Evolutionary conservation across 192 early-diverging fungal genomes (phyloP).

Genomic region (Pecoramyces ruminantium): DNA sequence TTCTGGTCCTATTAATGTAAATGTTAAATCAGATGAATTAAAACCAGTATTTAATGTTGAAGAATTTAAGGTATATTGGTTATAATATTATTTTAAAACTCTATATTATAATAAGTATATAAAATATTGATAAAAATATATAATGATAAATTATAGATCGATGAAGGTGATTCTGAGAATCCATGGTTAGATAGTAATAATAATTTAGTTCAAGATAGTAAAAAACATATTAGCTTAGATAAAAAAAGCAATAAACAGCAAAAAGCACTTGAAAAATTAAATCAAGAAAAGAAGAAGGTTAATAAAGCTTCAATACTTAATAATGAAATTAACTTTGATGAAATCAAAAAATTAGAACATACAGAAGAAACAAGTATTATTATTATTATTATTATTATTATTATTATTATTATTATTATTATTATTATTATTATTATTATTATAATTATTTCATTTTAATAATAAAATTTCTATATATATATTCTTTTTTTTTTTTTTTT

Average conservation of each 20-base stretch:
- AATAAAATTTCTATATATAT: too few relatives aligned
- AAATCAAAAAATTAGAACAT: not conserved
- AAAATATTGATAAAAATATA: too few relatives aligned
- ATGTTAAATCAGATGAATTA: not conserved
- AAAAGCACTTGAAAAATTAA: not conserved
- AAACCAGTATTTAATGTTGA: not conserved
- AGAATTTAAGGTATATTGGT: not conserved
- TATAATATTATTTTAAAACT: not conserved
- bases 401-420: too few relatives aligned
- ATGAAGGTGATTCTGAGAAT: not conserved
- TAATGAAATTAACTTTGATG: not conserved
- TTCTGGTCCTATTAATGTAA: not conserved
- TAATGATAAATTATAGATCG: not conserved
- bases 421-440: too few relatives aligned
- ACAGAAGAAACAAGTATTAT: not conserved
- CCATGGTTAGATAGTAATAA: not conserved
- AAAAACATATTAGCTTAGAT: not conserved
- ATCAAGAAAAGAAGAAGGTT: not conserved
- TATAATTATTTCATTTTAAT: too few relatives aligned
- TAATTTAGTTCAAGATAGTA: not conserved
- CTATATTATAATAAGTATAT: too few relatives aligned
- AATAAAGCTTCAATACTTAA: not conserved
- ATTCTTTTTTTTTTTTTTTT: too few relatives aligned
- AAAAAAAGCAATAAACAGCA: not conserved
- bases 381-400: not conserved